Evolutionary conservation across 1,284 basidiomycete species (phyloP).

Genomic region (Cryptococcus sp.): DNA sequence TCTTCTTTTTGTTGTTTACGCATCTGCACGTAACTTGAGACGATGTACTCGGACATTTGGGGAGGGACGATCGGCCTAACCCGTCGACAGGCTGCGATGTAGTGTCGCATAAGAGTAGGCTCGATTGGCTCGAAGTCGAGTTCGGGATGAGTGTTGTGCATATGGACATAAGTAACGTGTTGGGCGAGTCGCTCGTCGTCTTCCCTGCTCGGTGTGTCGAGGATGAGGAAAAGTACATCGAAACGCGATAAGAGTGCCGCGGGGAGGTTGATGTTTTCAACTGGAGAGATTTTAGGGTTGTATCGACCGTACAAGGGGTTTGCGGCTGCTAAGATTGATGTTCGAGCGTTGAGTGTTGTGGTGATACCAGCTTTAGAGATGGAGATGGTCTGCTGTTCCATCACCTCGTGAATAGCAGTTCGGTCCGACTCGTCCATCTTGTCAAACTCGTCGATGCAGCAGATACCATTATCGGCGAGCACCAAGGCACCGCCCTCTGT

Average conservation of each 20-base stretch:
- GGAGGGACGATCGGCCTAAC: conserved; percentile 83
- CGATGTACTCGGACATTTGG: conserved; percentile 87
- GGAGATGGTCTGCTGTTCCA: conserved; percentile 99
- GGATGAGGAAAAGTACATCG: conserved; percentile 93
- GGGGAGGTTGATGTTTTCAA: conserved; percentile 99
- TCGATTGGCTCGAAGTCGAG: conserved; percentile 76
- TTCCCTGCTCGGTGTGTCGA: conserved; percentile 91
- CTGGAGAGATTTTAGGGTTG: conserved; percentile 94
- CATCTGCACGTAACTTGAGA: conserved; percentile 92
- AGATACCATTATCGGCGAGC: conserved; percentile 97
- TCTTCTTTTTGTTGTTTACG: conserved; percentile 91
- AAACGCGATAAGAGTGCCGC: conserved; percentile 95
- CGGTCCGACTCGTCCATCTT: conserved; percentile 99
- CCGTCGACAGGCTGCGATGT: conserved; percentile 90
- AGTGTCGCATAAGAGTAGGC: conserved; percentile 88
- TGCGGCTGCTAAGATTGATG: conserved; percentile 95
- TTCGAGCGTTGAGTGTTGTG: conserved; percentile 97
- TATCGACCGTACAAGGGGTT: conserved; percentile 98
- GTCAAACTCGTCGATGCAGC: conserved; percentile 99
- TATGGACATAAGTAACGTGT: conserved; percentile 97
- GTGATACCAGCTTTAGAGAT: conserved; percentile 99
- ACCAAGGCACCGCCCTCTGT: conserved; percentile 97
- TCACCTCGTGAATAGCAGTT: conserved; percentile 99
- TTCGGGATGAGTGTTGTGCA: conserved; percentile 87
- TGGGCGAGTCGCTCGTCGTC: conserved; percentile 95